These are phyloP conservation scores for Paulownia fortunei DNA, from an alignment of 257 asterid genomes.

Conservation along the genomic window DNA sequence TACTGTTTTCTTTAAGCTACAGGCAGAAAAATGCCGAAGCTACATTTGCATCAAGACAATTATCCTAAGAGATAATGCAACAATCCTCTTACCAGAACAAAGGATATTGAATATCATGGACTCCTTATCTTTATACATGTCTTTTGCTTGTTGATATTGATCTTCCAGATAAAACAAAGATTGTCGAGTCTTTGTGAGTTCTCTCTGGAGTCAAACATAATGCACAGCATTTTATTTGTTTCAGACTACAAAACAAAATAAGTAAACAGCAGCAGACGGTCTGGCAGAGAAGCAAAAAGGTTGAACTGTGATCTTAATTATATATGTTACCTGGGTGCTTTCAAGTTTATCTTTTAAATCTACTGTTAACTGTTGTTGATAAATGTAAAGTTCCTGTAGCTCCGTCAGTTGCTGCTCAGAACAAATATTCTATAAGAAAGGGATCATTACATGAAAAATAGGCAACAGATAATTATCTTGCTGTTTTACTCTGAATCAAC, in stretches of 20 bases:
- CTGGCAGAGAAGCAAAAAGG: background rate
- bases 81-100: conserved; percentile 39
- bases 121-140: conserved; percentile 47
- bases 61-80: background rate
- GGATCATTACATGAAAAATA: background rate
- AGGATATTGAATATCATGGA: conserved; percentile 40
- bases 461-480: conserved; percentile 23
- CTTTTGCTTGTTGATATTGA: conserved; percentile 41
- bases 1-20: background rate
- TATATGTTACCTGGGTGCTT: conserved; percentile 45
- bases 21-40: background rate
- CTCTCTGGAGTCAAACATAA: conserved; percentile 43
- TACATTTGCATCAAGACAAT: background rate
- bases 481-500: conserved; percentile 37
- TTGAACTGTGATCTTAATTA: conserved; percentile 1
- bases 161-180: conserved; percentile 51
- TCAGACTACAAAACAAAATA: background rate
- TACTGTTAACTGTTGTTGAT: conserved; percentile 54
- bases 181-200: conserved; percentile 46
- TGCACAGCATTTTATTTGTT: background rate
- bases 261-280: background rate
- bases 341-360: conserved; percentile 52
- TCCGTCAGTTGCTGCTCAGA: conserved; percentile 50
- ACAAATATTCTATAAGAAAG: background rate
- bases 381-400: conserved; percentile 49